Evolutionary conservation across 2,329 filamentous ascomycete genomes (phyloP).

Genomic region (Sporothrix sp.): DNA sequence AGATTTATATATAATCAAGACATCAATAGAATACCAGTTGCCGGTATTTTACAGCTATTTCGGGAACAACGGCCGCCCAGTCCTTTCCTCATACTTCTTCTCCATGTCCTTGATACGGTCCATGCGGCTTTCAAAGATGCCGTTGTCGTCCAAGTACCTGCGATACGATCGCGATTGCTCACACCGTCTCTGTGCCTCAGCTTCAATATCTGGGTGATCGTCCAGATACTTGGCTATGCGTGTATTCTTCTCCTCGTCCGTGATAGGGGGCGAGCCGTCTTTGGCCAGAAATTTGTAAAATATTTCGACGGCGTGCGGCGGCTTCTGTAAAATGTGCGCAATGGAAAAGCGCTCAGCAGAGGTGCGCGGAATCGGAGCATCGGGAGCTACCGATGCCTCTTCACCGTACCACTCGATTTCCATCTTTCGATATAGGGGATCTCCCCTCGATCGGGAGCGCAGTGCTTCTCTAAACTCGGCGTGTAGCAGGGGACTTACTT

Average conservation of each 20-base stretch:
- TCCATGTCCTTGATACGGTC: neutral
- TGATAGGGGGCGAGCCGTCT: neutral
- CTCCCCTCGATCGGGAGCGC: neutral
- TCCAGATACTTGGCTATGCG: neutral
- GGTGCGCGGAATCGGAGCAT: neutral
- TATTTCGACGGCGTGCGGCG: conserved; percentile 1
- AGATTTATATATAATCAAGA: neutral
- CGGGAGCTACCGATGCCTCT: neutral
- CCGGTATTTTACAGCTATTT: neutral
- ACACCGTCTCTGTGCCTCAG: conserved; percentile 1
- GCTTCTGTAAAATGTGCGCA: conserved; percentile 5
- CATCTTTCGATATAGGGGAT: neutral
- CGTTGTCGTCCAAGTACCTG: neutral
- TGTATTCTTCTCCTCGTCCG: neutral
- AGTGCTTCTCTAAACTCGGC: conserved; percentile 4
- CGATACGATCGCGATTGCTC: neutral
- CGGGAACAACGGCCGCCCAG: too few relatives aligned
- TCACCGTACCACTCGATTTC: conserved; percentile 8
- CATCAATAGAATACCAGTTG: neutral
- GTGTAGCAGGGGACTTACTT: neutral
- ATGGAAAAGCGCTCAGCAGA: conserved; percentile 1
- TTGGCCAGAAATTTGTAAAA: conserved; percentile 6
- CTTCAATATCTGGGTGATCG: neutral
- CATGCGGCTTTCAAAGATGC: conserved; percentile 1
- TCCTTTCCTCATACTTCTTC: neutral